Evolutionary conservation across 805 yeast genomes (phyloP).

Genomic region (Yamadazyma olivae): DNA sequence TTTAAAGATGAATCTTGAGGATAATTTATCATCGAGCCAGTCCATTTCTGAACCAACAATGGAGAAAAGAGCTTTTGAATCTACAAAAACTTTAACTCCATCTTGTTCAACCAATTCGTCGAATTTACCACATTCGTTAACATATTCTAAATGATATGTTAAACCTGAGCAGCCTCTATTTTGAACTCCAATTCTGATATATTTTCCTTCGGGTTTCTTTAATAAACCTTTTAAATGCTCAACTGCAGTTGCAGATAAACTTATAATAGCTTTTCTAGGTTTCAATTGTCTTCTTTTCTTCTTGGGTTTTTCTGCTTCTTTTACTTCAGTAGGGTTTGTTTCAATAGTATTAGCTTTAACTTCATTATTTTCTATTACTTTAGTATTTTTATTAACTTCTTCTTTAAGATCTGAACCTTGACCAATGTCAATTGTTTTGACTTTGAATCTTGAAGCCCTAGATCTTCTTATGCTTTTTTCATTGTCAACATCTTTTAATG

Average conservation of each 20-base stretch:
- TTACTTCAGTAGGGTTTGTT: neutral
- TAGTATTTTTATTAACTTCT: constrained; percentile 1
- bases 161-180: constrained; percentile 97
- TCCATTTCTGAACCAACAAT: constrained; percentile 98
- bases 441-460: constrained; percentile 25
- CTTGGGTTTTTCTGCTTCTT: constrained; percentile 8
- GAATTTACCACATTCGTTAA: constrained; percentile 85
- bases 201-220: constrained; percentile 81
- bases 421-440: constrained; percentile 1
- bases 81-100: constrained; percentile 88
- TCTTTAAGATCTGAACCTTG: too few relatives aligned
- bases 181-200: constrained; percentile 89
- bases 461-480: constrained; percentile 22
- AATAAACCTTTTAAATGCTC: constrained; percentile 64
- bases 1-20: constrained; percentile 84
- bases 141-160: constrained; percentile 88
- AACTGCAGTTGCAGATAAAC: constrained; percentile 74
- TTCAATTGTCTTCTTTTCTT: constrained; percentile 61
- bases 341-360: neutral
- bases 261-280: constrained; percentile 88
- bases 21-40: constrained; percentile 91
- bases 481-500: constrained; percentile 7
- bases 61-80: constrained; percentile 92
- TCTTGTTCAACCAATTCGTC: constrained; percentile 93
- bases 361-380: neutral